A percentile compares a stretch with the other conserved stretches of the same genome.
Conservation (phyloP, 176 grass and related monocot genomes). For the Alloteropsis semialata region DNA sequence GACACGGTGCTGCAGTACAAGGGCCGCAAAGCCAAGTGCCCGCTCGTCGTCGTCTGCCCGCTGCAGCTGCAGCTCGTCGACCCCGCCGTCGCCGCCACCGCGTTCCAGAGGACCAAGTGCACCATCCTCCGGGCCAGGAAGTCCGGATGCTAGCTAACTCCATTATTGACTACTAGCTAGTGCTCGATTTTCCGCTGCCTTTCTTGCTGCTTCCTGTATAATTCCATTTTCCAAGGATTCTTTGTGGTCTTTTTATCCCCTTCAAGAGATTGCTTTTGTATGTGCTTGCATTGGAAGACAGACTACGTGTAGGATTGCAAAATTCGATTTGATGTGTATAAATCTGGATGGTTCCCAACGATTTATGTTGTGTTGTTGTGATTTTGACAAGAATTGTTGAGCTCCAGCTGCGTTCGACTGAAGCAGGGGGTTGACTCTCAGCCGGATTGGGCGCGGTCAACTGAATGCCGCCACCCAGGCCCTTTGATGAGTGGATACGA, state of each 20-base stretch:
- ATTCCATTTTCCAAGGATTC: neutral
- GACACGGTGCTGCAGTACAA: constrained; percentile 49
- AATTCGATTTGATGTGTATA: neutral
- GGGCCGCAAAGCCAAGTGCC: constrained; percentile 26
- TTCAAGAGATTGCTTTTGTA: neutral
- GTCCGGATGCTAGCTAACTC: constrained; percentile 40
- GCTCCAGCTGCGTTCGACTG: neutral
- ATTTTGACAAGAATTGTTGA: neutral
- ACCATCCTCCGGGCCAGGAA: constrained; percentile 45
- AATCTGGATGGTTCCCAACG: neutral
- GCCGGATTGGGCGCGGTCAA: neutral
- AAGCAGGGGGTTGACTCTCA: neutral
- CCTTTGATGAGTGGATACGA: too few species aligned
- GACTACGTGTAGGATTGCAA: neutral
- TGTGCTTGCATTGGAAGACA: neutral
- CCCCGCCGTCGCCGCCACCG: constrained; percentile 50
- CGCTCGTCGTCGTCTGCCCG: constrained; percentile 34
- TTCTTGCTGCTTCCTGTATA: neutral
- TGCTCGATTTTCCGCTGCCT: neutral
- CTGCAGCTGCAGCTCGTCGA: constrained; percentile 48
- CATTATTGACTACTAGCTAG: neutral
- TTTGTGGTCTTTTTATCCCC: too few species aligned
- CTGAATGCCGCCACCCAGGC: neutral
- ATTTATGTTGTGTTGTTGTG: neutral
- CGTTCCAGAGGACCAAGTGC: constrained; percentile 50